Percentiles rank a stretch among this genome's conserved stretches.
These are phyloP conservation scores for Mediolabrus comicus DNA, from an alignment of 108 stramenopile genomes.

Conservation along the genomic window DNA sequence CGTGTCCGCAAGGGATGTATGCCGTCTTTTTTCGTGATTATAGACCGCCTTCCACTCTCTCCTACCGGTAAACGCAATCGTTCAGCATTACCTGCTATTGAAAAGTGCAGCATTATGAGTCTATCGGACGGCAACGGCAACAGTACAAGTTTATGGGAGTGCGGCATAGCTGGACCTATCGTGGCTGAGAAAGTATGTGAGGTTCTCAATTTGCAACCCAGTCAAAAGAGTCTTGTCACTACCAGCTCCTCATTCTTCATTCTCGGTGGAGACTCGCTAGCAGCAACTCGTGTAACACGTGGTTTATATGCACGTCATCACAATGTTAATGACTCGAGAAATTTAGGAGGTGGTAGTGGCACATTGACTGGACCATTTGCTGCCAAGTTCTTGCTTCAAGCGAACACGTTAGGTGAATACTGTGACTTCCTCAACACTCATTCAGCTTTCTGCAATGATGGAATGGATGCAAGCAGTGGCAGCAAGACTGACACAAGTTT, in stretches of 20 bases:
- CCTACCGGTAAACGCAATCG: constrained; percentile 78
- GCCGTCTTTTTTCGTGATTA: constrained; percentile 64
- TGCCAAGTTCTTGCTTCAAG: constrained; percentile 54
- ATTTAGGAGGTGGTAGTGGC: constrained; percentile 72
- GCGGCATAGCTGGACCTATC: constrained; percentile 51
- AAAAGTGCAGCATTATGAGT: constrained; percentile 31
- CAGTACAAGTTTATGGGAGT: constrained; percentile 33
- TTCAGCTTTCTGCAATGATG: constrained; percentile 2
- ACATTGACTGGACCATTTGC: constrained; percentile 60
- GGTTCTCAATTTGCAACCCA: constrained; percentile 70
- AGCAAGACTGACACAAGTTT: neutral
- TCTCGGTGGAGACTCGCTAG: constrained; percentile 83
- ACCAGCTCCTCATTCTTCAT: constrained; percentile 63
- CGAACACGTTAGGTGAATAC: constrained; percentile 63
- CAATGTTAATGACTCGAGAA: constrained; percentile 57
- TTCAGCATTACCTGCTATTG: constrained; percentile 39
- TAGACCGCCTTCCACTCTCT: constrained; percentile 69
- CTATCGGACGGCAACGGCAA: neutral
- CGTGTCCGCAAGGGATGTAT: constrained; percentile 59
- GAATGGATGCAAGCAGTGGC: neutral
- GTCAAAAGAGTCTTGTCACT: constrained; percentile 61
- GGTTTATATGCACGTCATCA: constrained; percentile 76
- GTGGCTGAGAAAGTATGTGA: constrained; percentile 60
- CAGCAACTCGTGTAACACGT: constrained; percentile 71
- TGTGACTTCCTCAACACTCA: constrained; percentile 65